A percentile compares a stretch with the other conserved stretches of the same genome.
Conservation (phyloP, 2,329 filamentous ascomycete genomes). For the Sporothrix mexicana region DNA sequence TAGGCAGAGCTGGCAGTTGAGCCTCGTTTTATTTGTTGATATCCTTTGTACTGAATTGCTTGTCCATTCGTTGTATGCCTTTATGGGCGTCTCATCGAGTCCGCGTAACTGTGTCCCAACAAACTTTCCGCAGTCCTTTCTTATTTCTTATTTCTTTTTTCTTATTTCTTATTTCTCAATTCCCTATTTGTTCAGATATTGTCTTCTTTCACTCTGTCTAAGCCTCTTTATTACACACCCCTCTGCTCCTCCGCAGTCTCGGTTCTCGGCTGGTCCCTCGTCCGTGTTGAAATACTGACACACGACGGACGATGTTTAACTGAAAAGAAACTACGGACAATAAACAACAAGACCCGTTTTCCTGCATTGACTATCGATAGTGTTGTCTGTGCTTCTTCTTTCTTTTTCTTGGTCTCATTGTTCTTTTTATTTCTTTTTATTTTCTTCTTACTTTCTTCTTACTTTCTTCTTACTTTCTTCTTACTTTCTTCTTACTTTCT, state of each 20-base stretch:
- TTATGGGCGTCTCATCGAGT: too few species aligned
- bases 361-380: not conserved
- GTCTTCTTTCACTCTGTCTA: not conserved
- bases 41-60: not conserved
- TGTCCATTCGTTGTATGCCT: not conserved
- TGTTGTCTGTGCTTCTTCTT: not conserved
- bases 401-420: not conserved
- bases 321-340: not conserved
- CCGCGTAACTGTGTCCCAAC: not conserved
- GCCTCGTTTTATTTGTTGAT: conserved; percentile 10
- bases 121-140: not conserved
- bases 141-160: not conserved
- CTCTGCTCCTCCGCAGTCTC: not conserved
- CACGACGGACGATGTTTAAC: not conserved
- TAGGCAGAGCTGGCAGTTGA: not conserved
- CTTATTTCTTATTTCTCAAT: not conserved
- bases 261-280: not conserved
- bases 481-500: not conserved
- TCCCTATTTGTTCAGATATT: too few species aligned
- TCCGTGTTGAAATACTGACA: not conserved
- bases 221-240: not conserved
- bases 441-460: not conserved
- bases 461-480: not conserved
- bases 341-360: not conserved
- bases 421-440: not conserved